Base-by-base conservation (phyloP, 2,329 filamentous ascomycete species). In the Scedosporium dehoogii region DNA sequence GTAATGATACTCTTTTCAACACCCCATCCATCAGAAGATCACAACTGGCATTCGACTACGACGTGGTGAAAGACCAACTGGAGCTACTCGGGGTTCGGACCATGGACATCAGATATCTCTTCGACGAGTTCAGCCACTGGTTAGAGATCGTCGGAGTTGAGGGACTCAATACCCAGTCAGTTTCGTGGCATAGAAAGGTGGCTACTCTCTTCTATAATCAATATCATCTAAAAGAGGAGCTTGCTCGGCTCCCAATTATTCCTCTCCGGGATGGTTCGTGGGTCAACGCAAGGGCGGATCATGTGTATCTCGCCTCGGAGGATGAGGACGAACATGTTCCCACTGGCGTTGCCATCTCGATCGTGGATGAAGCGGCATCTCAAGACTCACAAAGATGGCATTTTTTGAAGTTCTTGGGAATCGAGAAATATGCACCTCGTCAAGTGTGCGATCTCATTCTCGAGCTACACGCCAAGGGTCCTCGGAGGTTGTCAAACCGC, bases 11-110 rank as follows among this genome's bases (percentile, higher is more conserved):
- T 38, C 14, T 60, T 14, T 58, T 64, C 46, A 48, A 64, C 7
- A 23, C 25, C 9, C 21, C 23, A 6, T n/a, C 14, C 27, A 41
- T 18, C 44, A 42, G 41, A 16, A 6, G 16, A 9, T 48, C 9
- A 6, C 59, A 62, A 38, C 41, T 64, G 29, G 61, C 63, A 10
- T 60, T 62, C 55, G 27, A 25, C 7, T 64, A 64, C 61, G 41
- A 55, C 57, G 10, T 29, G 7, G 58, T 56, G 2, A 12, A 55
- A n/a, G 18, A 21, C 12, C 4, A 59, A 29, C 27, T 58, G 29
- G 23, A 59, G 38, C 14, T 38, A 4, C 21, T 58, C 18, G 23
- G 33, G 27, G 21, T 62, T 12, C 27, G 29, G 16, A 23, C 41
- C 6, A 53, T 63, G 46, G n/a, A 6, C n/a, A 51, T 51, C 14